These are phyloP conservation scores for Pleomassaria siparia DNA, from an alignment of 2,329 filamentous ascomycete species.

Conservation along the genomic window DNA sequence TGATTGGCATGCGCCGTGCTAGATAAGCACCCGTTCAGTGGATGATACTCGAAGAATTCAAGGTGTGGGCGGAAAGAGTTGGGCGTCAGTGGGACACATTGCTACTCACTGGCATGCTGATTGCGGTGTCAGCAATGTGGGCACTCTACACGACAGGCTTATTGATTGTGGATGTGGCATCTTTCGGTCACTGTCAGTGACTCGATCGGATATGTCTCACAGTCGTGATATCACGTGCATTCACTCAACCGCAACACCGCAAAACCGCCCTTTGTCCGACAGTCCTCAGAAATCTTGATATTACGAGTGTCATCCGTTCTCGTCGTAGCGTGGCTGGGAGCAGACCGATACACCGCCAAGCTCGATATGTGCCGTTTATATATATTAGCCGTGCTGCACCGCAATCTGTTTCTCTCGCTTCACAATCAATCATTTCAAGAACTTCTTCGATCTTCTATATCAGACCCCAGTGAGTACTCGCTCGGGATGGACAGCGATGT, in stretches of 20 bases:
- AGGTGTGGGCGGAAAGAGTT: slow-evolving; percentile 27
- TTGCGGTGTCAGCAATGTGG: slow-evolving; percentile 4
- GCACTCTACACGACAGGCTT: slow-evolving; percentile 1
- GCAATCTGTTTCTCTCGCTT: slow-evolving; percentile 22
- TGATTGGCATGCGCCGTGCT: slow-evolving; percentile 44
- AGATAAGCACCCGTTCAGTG: slow-evolving; percentile 50
- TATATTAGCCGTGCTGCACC: slow-evolving; percentile 18
- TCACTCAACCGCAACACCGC: slow-evolving; percentile 3
- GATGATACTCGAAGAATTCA: slow-evolving; percentile 48
- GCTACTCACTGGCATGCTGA: slow-evolving; percentile 11
- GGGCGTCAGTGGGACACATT: slow-evolving; percentile 27
- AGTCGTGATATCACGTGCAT: slow-evolving; percentile 9
- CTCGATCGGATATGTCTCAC: not conserved
- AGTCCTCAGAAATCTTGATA: slow-evolving; percentile 8
- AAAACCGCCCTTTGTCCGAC: slow-evolving; percentile 18
- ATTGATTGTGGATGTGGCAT: slow-evolving; percentile 1
- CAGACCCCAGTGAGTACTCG: slow-evolving; percentile 1
- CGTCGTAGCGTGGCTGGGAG: slow-evolving; percentile 4
- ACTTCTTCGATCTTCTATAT: slow-evolving; percentile 4
- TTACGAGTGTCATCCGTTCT: slow-evolving; percentile 7
- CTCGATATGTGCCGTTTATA: slow-evolving; percentile 15
- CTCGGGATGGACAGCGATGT: slow-evolving; percentile 1
- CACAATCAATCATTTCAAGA: slow-evolving; percentile 12
- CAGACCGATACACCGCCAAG: slow-evolving; percentile 18
- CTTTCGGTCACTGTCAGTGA: slow-evolving; percentile 1